Conservation (phyloP, 208 protist genomes). For the Leishmania arabica region DNA sequence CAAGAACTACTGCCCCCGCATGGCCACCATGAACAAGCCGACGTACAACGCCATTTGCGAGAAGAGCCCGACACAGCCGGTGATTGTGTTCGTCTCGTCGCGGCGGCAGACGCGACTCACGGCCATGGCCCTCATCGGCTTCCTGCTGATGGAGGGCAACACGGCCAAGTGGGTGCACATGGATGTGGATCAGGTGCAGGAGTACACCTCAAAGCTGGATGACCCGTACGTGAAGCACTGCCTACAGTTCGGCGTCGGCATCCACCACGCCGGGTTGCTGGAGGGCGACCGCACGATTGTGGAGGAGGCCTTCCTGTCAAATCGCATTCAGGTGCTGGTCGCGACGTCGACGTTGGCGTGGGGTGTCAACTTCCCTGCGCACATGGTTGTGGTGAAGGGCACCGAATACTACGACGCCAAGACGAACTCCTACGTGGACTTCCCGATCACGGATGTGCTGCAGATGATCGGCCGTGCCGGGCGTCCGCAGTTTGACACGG, state of each 20-base stretch:
- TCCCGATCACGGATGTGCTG: conserved; percentile 99
- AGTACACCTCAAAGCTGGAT: conserved; percentile 64
- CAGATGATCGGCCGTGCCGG: conserved; percentile 99
- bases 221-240: conserved; percentile 94
- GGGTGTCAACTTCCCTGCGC: conserved; percentile 99
- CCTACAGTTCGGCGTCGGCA: conserved; percentile 98
- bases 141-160: conserved; percentile 91
- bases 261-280: conserved; percentile 98
- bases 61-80: conserved; percentile 95
- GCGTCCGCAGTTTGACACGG: conserved; percentile 97
- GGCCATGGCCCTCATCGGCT: conserved; percentile 98
- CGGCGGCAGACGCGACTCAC: conserved; percentile 98
- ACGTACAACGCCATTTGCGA: conserved; percentile 97
- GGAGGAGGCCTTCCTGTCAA: conserved; percentile 94
- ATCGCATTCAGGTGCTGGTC: conserved; percentile 97
- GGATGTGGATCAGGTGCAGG: conserved; percentile 88
- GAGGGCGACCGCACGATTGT: conserved; percentile 89
- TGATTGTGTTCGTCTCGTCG: conserved; percentile 99
- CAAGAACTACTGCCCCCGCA: conserved; percentile 98
- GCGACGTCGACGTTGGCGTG: conserved; percentile 99
- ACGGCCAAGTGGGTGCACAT: conserved; percentile 94
- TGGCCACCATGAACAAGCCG: conserved; percentile 99
- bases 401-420: conserved; percentile 99
- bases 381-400: conserved; percentile 99
- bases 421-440: conserved; percentile 97